phyloP scores from a whole-genome alignment of 1,139 yeast species.

The Blastobotrys persicus region DNA sequence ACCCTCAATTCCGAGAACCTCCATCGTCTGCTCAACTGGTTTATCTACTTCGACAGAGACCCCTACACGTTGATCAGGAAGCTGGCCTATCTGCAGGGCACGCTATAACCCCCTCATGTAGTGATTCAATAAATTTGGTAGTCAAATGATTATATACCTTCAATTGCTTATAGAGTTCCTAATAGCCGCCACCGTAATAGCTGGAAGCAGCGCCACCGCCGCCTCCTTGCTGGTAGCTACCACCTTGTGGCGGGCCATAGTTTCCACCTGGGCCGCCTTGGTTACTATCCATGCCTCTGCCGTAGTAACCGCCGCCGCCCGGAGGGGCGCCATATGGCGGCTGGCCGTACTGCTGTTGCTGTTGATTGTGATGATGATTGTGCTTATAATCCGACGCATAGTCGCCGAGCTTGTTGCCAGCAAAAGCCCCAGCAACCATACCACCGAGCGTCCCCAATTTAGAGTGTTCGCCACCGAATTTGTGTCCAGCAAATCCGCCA shows the following conservation, averaged over 20 bases:
- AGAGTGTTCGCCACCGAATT: conserved; percentile 47
- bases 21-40: conserved; percentile 6
- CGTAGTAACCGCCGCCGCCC: conserved; percentile 26
- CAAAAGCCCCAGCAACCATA: conserved; percentile 59
- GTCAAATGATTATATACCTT: too few relatives aligned
- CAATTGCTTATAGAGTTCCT: too few relatives aligned
- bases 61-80: conserved; percentile 3
- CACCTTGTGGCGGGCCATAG: background rate
- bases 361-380: conserved; percentile 25
- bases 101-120: background rate
- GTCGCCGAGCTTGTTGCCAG: conserved; percentile 56
- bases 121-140: too few relatives aligned
- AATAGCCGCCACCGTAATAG: background rate
- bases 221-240: conserved; percentile 12
- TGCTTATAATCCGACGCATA: conserved; percentile 31
- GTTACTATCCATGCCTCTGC: conserved; percentile 22
- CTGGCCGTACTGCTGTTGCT: conserved; percentile 14
- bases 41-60: background rate
- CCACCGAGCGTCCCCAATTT: conserved; percentile 56
- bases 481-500: conserved; percentile 49
- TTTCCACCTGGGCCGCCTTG: conserved; percentile 25
- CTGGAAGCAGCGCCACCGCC: background rate
- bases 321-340: conserved; percentile 23
- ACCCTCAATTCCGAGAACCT: conserved; percentile 4
- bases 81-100: background rate